phyloP scores from a whole-genome alignment of 2,329 filamentous ascomycete species.

The Rutstroemia sydowiana region DNA sequence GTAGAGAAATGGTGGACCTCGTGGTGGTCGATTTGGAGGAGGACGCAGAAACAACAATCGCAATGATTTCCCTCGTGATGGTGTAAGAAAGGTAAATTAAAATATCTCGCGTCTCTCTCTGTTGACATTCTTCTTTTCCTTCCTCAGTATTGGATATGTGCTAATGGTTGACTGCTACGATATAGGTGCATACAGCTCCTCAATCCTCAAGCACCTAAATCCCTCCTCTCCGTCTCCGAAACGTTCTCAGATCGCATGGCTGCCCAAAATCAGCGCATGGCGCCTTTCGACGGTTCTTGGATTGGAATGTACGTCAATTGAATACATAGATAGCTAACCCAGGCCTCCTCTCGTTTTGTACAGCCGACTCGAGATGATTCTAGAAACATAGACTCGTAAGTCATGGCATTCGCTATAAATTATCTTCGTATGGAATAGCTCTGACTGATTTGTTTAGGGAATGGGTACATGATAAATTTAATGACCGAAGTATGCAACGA shows the following conservation, averaged over 20 bases:
- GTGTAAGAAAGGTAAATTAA: slow-evolving; percentile 73
- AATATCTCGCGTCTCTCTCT: slow-evolving; percentile 4
- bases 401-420: slow-evolving; percentile 11
- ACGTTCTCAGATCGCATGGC: slow-evolving; percentile 32
- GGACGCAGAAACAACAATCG: slow-evolving; percentile 27
- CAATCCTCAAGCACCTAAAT: slow-evolving; percentile 27
- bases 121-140: background rate
- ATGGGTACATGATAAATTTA: slow-evolving; percentile 90
- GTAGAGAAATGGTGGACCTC: slow-evolving; percentile 26
- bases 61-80: slow-evolving; percentile 63
- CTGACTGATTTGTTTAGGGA: slow-evolving; percentile 46
- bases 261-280: slow-evolving; percentile 25
- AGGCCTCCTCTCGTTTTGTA: slow-evolving; percentile 36
- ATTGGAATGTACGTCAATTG: slow-evolving; percentile 32
- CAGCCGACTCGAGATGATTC: slow-evolving; percentile 56
- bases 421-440: background rate
- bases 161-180: slow-evolving; percentile 10
- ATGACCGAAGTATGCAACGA: slow-evolving; percentile 53
- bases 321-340: slow-evolving; percentile 42
- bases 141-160: background rate
- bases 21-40: slow-evolving; percentile 28
- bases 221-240: slow-evolving; percentile 12
- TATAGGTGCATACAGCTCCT: slow-evolving; percentile 32
- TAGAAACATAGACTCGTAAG: slow-evolving; percentile 64
- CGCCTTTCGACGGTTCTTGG: slow-evolving; percentile 29